A percentile compares a stretch with the other conserved stretches of the same genome.
Conservation (phyloP, 257 asterid genomes). For the Mitragyna speciosa region DNA sequence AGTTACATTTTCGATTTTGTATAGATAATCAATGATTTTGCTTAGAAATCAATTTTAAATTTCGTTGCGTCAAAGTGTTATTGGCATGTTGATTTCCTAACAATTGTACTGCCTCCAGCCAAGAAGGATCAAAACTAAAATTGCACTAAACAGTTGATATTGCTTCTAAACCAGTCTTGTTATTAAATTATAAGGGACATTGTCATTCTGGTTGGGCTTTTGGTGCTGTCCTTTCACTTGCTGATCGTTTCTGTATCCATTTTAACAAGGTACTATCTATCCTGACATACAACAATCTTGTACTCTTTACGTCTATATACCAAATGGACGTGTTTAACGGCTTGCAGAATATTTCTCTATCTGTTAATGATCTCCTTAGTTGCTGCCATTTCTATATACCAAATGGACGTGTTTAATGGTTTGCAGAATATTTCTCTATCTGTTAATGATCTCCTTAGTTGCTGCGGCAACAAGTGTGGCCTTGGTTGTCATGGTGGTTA, state of each 20-base stretch:
- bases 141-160: slow-evolving; percentile 5
- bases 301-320: not conserved
- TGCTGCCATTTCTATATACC: too few species aligned
- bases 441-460: slow-evolving; percentile 87
- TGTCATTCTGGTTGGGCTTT: slow-evolving; percentile 99
- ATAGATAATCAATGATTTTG: too few species aligned
- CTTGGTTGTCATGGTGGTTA: slow-evolving; percentile 98
- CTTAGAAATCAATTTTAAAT: too few species aligned
- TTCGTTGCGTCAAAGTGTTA: too few species aligned
- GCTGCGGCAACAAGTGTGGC: slow-evolving; percentile 93
- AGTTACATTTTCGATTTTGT: too few species aligned
- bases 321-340: not conserved
- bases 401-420: too few species aligned
- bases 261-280: slow-evolving; percentile 51
- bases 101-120: too few species aligned
- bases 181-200: slow-evolving; percentile 61
- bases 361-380: slow-evolving; percentile 89
- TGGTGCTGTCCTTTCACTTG: slow-evolving; percentile 86
- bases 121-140: too few species aligned
- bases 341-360: slow-evolving; percentile 72
- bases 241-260: slow-evolving; percentile 89
- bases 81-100: too few species aligned
- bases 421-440: slow-evolving; percentile 79
- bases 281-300: not conserved
- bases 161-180: slow-evolving; percentile 19